Conservation (phyloP, 768 basidiomycete species). For the Asterophora parasitica region DNA sequence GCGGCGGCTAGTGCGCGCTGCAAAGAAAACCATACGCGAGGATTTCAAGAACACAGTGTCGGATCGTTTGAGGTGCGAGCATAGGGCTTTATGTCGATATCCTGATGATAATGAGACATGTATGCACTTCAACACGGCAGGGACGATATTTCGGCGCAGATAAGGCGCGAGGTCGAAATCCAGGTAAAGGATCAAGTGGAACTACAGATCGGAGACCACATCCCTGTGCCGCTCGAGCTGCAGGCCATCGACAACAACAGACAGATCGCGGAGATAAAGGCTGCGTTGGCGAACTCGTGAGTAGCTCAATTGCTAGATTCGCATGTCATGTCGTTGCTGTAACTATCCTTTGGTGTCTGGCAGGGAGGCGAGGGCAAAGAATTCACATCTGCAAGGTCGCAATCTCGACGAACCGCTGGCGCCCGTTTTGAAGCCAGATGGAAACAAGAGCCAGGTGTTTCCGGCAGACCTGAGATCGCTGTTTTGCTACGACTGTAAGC, state of each 20-base stretch:
- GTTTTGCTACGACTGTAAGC: slow-evolving; percentile 50
- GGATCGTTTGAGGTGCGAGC: slow-evolving; percentile 28
- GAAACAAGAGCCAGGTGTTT: slow-evolving; percentile 40
- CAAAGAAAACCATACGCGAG: slow-evolving; percentile 22
- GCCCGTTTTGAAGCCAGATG: slow-evolving; percentile 44
- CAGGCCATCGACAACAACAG: slow-evolving; percentile 40
- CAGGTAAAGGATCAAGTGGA: slow-evolving; percentile 46
- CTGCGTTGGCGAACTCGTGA: slow-evolving; percentile 51
- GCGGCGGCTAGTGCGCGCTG: slow-evolving; percentile 21
- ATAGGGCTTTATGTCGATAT: neutral
- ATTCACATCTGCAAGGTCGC: slow-evolving; percentile 35
- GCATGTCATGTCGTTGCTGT: neutral
- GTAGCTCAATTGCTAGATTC: slow-evolving; percentile 18
- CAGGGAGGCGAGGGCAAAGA: slow-evolving; percentile 48
- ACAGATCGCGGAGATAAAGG: slow-evolving; percentile 38
- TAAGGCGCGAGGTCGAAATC: slow-evolving; percentile 34
- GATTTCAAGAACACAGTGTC: slow-evolving; percentile 19
- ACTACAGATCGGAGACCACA: slow-evolving; percentile 40
- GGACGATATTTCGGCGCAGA: slow-evolving; percentile 29
- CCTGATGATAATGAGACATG: neutral
- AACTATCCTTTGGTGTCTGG: neutral
- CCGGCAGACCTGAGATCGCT: slow-evolving; percentile 47
- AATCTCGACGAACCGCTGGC: slow-evolving; percentile 42
- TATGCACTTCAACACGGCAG: neutral
- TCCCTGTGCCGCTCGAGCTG: slow-evolving; percentile 42